Conservation (phyloP, 192 early-diverging fungal genomes). For the Coemansia sp. region DNA sequence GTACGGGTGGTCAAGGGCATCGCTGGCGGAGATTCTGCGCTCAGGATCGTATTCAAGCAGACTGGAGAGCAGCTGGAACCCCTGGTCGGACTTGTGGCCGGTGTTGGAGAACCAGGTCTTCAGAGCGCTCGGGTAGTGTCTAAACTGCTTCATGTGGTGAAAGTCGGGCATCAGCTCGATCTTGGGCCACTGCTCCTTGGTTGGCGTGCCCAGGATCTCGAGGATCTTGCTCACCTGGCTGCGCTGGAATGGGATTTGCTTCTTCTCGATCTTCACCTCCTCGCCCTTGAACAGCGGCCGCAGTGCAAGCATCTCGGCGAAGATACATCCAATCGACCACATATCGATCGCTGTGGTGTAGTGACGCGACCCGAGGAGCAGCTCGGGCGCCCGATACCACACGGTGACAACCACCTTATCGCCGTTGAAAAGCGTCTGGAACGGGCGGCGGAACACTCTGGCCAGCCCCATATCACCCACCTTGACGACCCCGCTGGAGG, state of each 20-base stretch:
- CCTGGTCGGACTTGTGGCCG: slow-evolving; percentile 58
- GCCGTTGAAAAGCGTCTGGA: slow-evolving; percentile 76
- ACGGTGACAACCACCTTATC: slow-evolving; percentile 92
- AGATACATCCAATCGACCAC: slow-evolving; percentile 89
- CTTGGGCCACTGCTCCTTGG: slow-evolving; percentile 73
- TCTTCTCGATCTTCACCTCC: slow-evolving; percentile 82
- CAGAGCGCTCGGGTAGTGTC: slow-evolving; percentile 57
- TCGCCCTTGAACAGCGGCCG: slow-evolving; percentile 92
- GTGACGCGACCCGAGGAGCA: slow-evolving; percentile 82
- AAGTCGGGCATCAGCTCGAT: slow-evolving; percentile 74
- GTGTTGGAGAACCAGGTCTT: slow-evolving; percentile 42
- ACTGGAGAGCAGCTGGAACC: slow-evolving; percentile 68
- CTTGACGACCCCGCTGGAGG: slow-evolving; percentile 87
- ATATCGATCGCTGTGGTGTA: slow-evolving; percentile 85
- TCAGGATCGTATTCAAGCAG: slow-evolving; percentile 83
- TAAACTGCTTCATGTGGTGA: slow-evolving; percentile 61
- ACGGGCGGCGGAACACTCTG: slow-evolving; percentile 71
- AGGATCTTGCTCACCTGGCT: slow-evolving; percentile 85
- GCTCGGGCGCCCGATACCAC: slow-evolving; percentile 95
- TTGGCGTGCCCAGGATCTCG: slow-evolving; percentile 87
- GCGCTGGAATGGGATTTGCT: slow-evolving; percentile 80
- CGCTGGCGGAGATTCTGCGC: slow-evolving; percentile 71
- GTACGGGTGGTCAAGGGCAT: slow-evolving; percentile 80
- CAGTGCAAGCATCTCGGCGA: slow-evolving; percentile 84
- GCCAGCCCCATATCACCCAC: slow-evolving; percentile 95